These are phyloP conservation scores for Sabuloglossum arenarium DNA, from an alignment of 495 filamentous ascomycete genomes.

Conservation along the genomic window DNA sequence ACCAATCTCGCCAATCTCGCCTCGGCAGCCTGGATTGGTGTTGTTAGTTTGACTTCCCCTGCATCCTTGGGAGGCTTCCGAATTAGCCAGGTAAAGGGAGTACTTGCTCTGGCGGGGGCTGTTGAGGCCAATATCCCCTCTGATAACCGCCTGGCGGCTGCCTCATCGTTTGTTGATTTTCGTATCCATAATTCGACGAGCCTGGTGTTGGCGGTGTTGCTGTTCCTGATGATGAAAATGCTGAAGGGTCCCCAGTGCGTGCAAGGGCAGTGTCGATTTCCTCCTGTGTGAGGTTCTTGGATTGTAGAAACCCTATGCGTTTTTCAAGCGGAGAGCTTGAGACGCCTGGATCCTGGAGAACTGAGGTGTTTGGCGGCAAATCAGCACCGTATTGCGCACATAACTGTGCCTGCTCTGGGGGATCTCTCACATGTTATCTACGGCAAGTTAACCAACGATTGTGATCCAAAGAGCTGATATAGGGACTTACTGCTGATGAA, in stretches of 20 bases:
- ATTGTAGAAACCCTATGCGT: conserved; percentile 77
- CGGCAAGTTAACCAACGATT: conserved; percentile 19
- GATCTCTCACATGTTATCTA: conserved; percentile 29
- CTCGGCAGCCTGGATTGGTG: conserved; percentile 29
- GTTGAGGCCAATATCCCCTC: conserved; percentile 48
- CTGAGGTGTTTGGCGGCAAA: conserved; percentile 21
- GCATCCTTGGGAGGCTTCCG: no score
- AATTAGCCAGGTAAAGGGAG: no score
- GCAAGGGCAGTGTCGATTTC: conserved; percentile 75
- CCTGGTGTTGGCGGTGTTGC: conserved; percentile 17
- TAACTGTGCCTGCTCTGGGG: no score
- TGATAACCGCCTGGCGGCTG: conserved; percentile 34
- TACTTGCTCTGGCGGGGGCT: conserved; percentile 38
- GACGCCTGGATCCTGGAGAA: conserved; percentile 84
- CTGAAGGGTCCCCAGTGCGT: conserved; percentile 36
- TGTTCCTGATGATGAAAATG: conserved; percentile 18
- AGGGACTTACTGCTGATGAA: conserved; percentile 46
- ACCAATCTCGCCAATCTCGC: conserved; percentile 95
- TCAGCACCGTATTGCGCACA: neutral
- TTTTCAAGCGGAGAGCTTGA: conserved; percentile 83
- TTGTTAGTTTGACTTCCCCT: conserved; percentile 7
- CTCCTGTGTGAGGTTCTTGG: conserved; percentile 92
- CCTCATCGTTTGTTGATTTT: conserved; percentile 25
- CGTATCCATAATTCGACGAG: conserved; percentile 8
- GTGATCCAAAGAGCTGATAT: neutral